Evolutionary conservation across 139 green algal species (phyloP).

Genomic region (Auxenochlorella pyrenoidosa): DNA sequence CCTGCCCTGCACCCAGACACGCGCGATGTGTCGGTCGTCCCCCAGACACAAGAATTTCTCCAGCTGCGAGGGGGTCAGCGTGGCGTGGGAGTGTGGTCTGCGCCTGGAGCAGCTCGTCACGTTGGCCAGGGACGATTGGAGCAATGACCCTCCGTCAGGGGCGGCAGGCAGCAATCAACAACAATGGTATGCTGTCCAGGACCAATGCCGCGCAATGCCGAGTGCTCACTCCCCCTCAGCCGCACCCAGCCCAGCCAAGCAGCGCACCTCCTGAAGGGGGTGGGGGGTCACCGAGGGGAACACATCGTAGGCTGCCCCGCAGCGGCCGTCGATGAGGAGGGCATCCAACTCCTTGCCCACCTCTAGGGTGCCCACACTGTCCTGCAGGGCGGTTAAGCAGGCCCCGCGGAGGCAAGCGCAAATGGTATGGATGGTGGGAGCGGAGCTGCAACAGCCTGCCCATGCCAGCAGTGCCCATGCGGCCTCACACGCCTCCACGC

Average conservation of each 20-base stretch:
- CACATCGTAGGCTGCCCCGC: slow-evolving; percentile 58
- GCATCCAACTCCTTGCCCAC: slow-evolving; percentile 77
- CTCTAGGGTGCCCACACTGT: slow-evolving; percentile 61
- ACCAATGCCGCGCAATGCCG: no score
- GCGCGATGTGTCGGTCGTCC: slow-evolving; percentile 73
- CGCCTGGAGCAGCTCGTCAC: no score
- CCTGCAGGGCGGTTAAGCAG: not conserved
- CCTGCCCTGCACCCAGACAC: slow-evolving; percentile 64
- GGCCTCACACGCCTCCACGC: not conserved
- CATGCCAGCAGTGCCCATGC: not conserved
- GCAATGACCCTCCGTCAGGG: not conserved
- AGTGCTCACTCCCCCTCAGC: no score
- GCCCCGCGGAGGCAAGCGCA: no score
- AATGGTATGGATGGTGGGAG: not conserved
- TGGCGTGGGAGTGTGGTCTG: no score
- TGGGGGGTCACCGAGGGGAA: slow-evolving; percentile 36
- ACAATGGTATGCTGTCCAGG: not conserved
- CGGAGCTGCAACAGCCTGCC: not conserved
- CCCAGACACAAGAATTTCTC: slow-evolving; percentile 76
- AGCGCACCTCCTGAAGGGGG: slow-evolving; percentile 2
- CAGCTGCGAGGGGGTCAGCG: slow-evolving; percentile 1
- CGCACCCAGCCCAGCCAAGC: no score
- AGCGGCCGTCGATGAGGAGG: slow-evolving; percentile 61
- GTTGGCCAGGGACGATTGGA: no score
- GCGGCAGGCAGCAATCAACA: no score